Evolutionary conservation across 2,329 filamentous ascomycete genomes (phyloP).

Genomic region (Ramularia collo-cygni): DNA sequence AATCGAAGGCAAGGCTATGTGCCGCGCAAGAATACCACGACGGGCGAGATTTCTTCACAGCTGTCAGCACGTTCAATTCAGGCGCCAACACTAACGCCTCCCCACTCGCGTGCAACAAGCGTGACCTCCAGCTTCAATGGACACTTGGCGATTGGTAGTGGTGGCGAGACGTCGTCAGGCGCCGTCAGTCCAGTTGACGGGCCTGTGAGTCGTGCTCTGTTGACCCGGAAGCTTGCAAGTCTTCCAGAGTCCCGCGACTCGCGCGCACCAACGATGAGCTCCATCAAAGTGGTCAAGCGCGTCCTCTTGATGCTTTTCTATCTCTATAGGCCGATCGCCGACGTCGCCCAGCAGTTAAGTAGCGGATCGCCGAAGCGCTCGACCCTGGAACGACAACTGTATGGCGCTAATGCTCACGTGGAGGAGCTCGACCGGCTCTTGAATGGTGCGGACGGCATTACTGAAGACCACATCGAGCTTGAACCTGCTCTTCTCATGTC

Average conservation of each 20-base stretch:
- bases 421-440: slow-evolving; percentile 49
- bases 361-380: slow-evolving; percentile 38
- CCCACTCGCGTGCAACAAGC: slow-evolving; percentile 28
- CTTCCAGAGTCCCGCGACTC: slow-evolving; percentile 24
- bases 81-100: slow-evolving; percentile 39
- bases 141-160: slow-evolving; percentile 20
- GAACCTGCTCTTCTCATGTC: slow-evolving; percentile 38
- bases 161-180: slow-evolving; percentile 27
- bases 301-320: slow-evolving; percentile 24
- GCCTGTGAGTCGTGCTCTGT: slow-evolving; percentile 14
- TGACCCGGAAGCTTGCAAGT: slow-evolving; percentile 20
- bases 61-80: slow-evolving; percentile 38
- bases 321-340: slow-evolving; percentile 22
- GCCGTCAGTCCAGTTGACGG: slow-evolving; percentile 28
- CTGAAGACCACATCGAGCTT: slow-evolving; percentile 42
- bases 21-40: slow-evolving; percentile 42
- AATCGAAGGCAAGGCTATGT: slow-evolving; percentile 56
- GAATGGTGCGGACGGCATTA: slow-evolving; percentile 34
- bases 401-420: slow-evolving; percentile 50
- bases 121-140: slow-evolving; percentile 23
- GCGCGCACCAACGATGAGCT: slow-evolving; percentile 16
- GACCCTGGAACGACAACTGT: slow-evolving; percentile 50
- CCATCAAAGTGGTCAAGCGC: slow-evolving; percentile 23
- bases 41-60: slow-evolving; percentile 31
- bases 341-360: slow-evolving; percentile 36